A percentile compares a stretch with the other conserved stretches of the same genome.
Conservation (phyloP, 768 basidiomycete species). For the Boletus vinaceobasis region DNA sequence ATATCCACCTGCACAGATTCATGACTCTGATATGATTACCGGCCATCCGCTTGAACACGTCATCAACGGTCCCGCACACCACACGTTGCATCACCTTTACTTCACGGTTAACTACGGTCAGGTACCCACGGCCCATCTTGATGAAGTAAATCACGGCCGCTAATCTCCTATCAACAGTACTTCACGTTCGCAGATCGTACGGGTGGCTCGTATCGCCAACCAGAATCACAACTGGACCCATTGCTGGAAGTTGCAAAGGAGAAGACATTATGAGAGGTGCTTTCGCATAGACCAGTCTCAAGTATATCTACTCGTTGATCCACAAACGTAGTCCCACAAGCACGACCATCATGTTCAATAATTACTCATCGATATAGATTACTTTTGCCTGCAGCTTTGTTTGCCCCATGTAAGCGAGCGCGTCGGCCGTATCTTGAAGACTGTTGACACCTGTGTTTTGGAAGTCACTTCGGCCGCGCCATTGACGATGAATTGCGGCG, state of each 20-base stretch:
- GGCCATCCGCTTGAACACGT: slow-evolving; percentile 81
- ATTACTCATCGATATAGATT: not conserved
- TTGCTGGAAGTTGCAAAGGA: slow-evolving; percentile 53
- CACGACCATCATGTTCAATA: not conserved
- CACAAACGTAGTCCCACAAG: not conserved
- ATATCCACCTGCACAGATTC: slow-evolving; percentile 58
- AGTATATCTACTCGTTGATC: not conserved
- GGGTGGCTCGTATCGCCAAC: slow-evolving; percentile 86
- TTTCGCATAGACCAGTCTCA: slow-evolving; percentile 5
- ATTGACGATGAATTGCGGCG: not conserved
- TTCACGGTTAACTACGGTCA: slow-evolving; percentile 97
- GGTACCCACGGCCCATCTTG: slow-evolving; percentile 42
- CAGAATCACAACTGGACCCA: slow-evolving; percentile 80
- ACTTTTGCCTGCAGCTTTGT: not conserved
- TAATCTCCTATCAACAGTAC: slow-evolving; percentile 56
- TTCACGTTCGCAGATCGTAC: slow-evolving; percentile 92
- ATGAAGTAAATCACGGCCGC: not conserved
- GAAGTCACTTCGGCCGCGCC: not conserved
- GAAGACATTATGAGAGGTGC: slow-evolving; percentile 16
- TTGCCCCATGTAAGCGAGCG: not conserved
- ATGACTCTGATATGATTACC: slow-evolving; percentile 98
- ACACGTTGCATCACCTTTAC: slow-evolving; percentile 94
- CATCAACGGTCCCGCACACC: slow-evolving; percentile 98
- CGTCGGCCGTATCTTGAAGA: not conserved
- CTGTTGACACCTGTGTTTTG: no score